Base-by-base conservation (phyloP, 768 basidiomycete genomes). In the Tulasnella sp. region DNA sequence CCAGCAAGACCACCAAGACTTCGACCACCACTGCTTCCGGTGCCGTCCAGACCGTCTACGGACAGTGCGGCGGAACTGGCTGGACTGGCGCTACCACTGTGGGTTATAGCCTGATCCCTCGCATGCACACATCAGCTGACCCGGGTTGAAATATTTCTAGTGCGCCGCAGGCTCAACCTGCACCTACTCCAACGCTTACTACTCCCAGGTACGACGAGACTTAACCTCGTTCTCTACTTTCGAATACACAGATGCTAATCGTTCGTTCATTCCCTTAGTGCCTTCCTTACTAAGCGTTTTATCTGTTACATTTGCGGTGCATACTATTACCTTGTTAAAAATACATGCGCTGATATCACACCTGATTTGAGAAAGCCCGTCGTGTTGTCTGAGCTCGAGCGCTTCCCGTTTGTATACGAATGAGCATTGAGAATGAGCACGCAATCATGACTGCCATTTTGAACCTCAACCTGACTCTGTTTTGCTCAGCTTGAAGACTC, bases 51-150 rank as follows among this genome's bases (percentile, higher is more conserved):
- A 39, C 59, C 26, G 19, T 35, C 16, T 73, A 71, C 62, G 73
- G 69, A 32, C 73, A 73, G 32, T 73, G 73, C 68, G 73, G 73
- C 32, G 73, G 73, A 26, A 3, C 36, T 19, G n/a, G 36, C 47
- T 35, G 17, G 22, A 59, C 52, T 59, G 52, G 52, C 52, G 9
- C 52, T 14, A 59, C 52, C 32, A 29, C 16, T 59, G 52, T 59
- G 32, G 3, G 52, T 59, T 12, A 2, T 37, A 17, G 14, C 32
- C 35, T 35, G 2, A 17, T 22, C 14, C 17, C 16, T 44, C 35
- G 26, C 5, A 35, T 5, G n/a, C 32, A 1, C 22, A 6, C 8
- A 19, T 29, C 5, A 34, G 0, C 42, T 44, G 16, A 36, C 62
- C 8, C 22, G 22, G 36, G 16, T 65, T 19, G n/a, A 2, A 11